Evolutionary conservation across 2,329 filamentous ascomycete genomes (phyloP).

Genomic region (Septoria linicola): DNA sequence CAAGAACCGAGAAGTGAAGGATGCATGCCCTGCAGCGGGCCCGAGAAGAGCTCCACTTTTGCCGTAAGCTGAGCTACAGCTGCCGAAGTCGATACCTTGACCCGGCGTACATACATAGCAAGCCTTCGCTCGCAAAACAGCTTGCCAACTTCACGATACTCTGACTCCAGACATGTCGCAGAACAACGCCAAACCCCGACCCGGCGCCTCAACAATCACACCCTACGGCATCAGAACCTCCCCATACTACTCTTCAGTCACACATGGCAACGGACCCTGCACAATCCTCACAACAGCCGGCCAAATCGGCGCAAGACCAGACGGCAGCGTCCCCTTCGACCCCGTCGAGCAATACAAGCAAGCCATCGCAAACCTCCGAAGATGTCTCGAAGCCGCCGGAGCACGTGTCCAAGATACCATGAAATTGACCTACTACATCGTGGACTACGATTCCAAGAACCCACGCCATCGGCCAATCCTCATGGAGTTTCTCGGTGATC

Average conservation of each 20-base stretch:
- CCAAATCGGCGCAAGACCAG: constrained; percentile 27
- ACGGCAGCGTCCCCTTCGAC: constrained; percentile 27
- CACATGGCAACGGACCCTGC: constrained; percentile 19
- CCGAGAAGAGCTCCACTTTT: constrained; percentile 7
- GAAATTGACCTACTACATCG: constrained; percentile 32
- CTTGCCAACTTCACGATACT: background rate
- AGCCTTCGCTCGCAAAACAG: background rate
- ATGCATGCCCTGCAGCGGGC: background rate
- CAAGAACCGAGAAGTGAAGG: constrained; percentile 7
- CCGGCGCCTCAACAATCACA: constrained; percentile 10
- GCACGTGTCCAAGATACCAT: constrained; percentile 29
- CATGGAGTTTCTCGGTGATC: constrained; percentile 29
- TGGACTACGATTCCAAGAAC: constrained; percentile 28
- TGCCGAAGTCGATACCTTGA: background rate
- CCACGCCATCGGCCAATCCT: constrained; percentile 26
- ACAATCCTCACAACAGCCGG: constrained; percentile 27
- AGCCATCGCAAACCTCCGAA: constrained; percentile 27
- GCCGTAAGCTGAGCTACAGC: constrained; percentile 5
- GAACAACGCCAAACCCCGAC: background rate
- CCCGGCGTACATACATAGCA: background rate
- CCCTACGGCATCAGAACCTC: constrained; percentile 24
- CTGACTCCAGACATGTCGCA: background rate
- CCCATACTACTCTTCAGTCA: constrained; percentile 24
- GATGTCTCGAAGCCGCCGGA: constrained; percentile 29
- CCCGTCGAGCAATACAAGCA: constrained; percentile 27